Base-by-base conservation (phyloP, 176 grass and related monocot genomes). In the Oryza glumipatula region DNA sequence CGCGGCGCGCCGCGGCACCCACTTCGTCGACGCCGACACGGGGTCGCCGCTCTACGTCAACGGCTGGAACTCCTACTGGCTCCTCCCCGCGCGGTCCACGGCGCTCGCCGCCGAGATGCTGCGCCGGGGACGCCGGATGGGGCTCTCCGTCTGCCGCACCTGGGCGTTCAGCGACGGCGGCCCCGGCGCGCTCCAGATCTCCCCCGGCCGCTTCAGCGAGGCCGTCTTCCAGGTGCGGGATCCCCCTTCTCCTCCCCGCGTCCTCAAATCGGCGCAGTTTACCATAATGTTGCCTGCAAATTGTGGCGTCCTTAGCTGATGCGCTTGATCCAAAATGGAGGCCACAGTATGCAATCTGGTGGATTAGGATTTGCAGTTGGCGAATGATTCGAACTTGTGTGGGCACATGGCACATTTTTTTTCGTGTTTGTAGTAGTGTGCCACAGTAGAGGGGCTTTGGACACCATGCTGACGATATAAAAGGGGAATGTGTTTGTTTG, bases 1-100 rank as follows among this genome's bases (percentile, higher is more conserved):
- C 87, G 75, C 76, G 44, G 85, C 68, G 47, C 87, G 92, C 72
- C 82, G 77, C 58, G 89, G 86, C 35, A 93, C 95, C 63, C 80
- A 73, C 38, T 98, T 98, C 85, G 80, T 92, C 17, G 91, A 98
- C 89, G 65, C 81, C 58, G 24, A 4, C 14, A 88, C 84, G 56
- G 85, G 91, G 13, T 65, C 67, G n/a, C 90, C 92, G 19, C 63
- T 98, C 30, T 98, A 98, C 65, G 12, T 95, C 76, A 98, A 98
- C 76, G 95, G 91, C 26, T 98, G 95, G 95, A 98, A 98, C 91
- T 98, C 95, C 44, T 95, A 98, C 89, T 98, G 95, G 95, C 68
- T 98, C 35, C 83, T 95, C 36, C 91, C 89, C 19, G 67, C 89
- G 36, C 64, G 65, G 26, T 89, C 85, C 4, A 67, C 82, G 14